Evolutionary conservation across 441 rosid genomes (phyloP).

Genomic region (Aleurites moluccanus): DNA sequence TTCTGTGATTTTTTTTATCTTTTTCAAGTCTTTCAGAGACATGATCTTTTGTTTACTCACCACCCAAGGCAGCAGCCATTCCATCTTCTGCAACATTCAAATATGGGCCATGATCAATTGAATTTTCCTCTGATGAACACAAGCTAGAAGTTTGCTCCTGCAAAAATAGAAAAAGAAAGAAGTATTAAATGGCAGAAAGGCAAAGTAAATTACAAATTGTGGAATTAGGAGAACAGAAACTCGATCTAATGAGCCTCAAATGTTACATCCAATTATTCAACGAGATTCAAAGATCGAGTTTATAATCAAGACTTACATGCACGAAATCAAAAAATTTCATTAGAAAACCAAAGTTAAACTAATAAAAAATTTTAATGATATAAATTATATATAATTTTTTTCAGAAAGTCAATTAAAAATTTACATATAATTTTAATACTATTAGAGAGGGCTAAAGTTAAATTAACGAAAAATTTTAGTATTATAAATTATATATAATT

Average conservation of each 20-base stretch:
- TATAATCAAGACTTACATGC: neutral
- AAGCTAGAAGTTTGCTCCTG: constrained; percentile 34
- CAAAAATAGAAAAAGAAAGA: constrained; percentile 17
- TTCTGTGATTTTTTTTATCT: constrained; percentile 8
- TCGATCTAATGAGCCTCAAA: neutral
- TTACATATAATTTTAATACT: too few relatives aligned
- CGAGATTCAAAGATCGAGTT: neutral
- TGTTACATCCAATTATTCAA: neutral
- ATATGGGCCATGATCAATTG: constrained; percentile 68
- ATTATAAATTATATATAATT: too few relatives aligned
- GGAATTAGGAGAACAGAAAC: neutral
- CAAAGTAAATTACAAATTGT: neutral
- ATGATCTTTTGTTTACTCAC: constrained; percentile 32
- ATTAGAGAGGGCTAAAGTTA: too few relatives aligned
- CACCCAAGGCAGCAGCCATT: constrained; percentile 55
- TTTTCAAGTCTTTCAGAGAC: neutral
- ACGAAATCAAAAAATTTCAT: too few relatives aligned
- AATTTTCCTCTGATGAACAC: constrained; percentile 35
- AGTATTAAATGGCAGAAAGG: neutral
- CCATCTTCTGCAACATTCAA: constrained; percentile 64
- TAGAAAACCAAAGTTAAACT: too few relatives aligned
- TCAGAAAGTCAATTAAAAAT: too few relatives aligned
- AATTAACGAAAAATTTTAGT: too few relatives aligned
- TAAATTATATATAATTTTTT: too few relatives aligned
- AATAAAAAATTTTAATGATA: too few relatives aligned